Conservation (phyloP, 257 asterid species). For the Solanum chmielewskii region DNA sequence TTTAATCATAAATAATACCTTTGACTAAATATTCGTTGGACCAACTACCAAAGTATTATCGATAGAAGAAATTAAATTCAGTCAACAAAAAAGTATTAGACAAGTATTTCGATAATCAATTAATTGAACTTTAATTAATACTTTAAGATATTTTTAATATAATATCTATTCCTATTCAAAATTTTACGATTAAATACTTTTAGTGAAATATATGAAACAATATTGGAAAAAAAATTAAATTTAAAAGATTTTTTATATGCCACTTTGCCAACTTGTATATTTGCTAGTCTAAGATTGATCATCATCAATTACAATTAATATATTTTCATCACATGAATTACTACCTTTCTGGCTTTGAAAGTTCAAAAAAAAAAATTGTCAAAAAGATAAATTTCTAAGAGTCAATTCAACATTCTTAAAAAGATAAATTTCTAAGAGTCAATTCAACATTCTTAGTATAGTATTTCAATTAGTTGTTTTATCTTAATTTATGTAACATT, state of each 20-base stretch:
- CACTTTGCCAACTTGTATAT: not conserved
- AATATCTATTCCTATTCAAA: not conserved
- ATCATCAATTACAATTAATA: not conserved
- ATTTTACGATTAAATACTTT: not conserved
- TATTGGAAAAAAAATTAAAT: not conserved
- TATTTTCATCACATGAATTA: not conserved
- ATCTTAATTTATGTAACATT: fast-evolving
- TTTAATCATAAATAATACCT: not conserved
- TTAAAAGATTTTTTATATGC: not conserved
- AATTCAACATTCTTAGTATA: not conserved
- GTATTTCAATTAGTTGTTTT: not conserved
- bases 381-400: not conserved
- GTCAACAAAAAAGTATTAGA: not conserved
- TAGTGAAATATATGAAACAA: not conserved
- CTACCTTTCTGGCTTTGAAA: not conserved
- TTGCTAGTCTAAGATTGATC: not conserved
- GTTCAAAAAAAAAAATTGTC: not conserved
- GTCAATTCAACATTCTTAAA: not conserved
- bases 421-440: not conserved
- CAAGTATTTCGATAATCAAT: not conserved
- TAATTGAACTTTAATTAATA: not conserved
- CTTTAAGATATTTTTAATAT: not conserved
- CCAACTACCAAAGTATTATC: not conserved
- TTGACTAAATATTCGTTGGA: not conserved
- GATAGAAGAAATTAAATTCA: not conserved